These are phyloP conservation scores for Erodium texanum DNA, from an alignment of 441 rosid species.

Conservation along the genomic window DNA sequence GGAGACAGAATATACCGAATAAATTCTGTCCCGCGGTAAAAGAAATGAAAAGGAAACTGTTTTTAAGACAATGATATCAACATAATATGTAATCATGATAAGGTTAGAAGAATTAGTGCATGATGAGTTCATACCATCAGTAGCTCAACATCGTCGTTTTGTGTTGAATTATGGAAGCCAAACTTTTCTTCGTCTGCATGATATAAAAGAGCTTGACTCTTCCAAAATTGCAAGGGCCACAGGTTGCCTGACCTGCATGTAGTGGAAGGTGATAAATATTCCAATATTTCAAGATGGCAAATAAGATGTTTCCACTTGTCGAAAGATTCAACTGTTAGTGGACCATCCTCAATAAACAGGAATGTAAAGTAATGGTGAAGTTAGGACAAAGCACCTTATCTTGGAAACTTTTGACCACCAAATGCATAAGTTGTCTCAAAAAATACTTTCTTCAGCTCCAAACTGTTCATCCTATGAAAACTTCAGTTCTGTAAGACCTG, in stretches of 20 bases:
- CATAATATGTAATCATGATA: not conserved
- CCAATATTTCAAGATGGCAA: constrained; percentile 26
- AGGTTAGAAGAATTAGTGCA: not conserved
- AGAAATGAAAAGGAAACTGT: not conserved
- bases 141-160: not conserved
- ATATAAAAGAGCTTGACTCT: constrained; percentile 17
- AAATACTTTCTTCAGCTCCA: not conserved
- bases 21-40: not conserved
- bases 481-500: too few relatives aligned
- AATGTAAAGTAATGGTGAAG: constrained; percentile 3
- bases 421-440: not conserved
- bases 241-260: constrained; percentile 12
- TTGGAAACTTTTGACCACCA: not conserved
- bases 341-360: constrained; percentile 14
- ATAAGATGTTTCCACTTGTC: constrained; percentile 23
- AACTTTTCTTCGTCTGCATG: not conserved
- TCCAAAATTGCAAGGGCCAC: constrained; percentile 19
- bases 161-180: not conserved
- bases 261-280: constrained; percentile 31
- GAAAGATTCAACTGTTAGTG: constrained; percentile 3
- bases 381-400: not conserved
- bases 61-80: not conserved
- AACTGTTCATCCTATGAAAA: not conserved
- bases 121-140: not conserved
- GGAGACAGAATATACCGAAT: constrained; percentile 11